These are phyloP conservation scores for Trametes punicea DNA, from an alignment of 768 basidiomycete genomes.

Conservation along the genomic window DNA sequence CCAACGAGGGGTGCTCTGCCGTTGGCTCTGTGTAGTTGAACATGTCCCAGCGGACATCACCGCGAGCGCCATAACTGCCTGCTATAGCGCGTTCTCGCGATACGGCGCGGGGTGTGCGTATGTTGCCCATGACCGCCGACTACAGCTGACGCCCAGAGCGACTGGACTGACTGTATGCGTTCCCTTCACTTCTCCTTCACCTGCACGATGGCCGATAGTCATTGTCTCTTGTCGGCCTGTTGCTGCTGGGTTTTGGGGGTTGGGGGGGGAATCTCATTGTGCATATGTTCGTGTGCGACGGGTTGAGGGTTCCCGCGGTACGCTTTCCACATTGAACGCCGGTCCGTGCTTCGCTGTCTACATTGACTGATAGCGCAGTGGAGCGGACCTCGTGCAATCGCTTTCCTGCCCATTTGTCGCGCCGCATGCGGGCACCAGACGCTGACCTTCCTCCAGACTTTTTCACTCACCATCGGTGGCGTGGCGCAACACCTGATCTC, in stretches of 20 bases:
- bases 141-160: no score
- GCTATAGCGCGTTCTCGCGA: background rate
- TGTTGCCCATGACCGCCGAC: background rate
- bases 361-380: slow-evolving; percentile 12
- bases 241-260: background rate
- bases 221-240: background rate
- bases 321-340: slow-evolving; percentile 2
- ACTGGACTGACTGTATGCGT: no score
- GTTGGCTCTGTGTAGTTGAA: background rate
- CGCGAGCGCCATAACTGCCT: slow-evolving; percentile 1
- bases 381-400: background rate
- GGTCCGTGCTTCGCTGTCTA: slow-evolving; percentile 10
- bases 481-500: slow-evolving; percentile 91
- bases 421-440: background rate
- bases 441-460: slow-evolving; percentile 55
- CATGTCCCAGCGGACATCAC: slow-evolving; percentile 7
- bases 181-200: background rate
- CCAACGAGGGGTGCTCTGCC: background rate
- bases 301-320: background rate
- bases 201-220: no score
- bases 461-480: slow-evolving; percentile 82
- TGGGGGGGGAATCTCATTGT: no score
- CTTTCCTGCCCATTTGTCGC: background rate
- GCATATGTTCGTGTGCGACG: background rate
- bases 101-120: no score